These are phyloP conservation scores for Podosphaera xanthii DNA, from an alignment of 2,329 filamentous ascomycete genomes.

Conservation along the genomic window DNA sequence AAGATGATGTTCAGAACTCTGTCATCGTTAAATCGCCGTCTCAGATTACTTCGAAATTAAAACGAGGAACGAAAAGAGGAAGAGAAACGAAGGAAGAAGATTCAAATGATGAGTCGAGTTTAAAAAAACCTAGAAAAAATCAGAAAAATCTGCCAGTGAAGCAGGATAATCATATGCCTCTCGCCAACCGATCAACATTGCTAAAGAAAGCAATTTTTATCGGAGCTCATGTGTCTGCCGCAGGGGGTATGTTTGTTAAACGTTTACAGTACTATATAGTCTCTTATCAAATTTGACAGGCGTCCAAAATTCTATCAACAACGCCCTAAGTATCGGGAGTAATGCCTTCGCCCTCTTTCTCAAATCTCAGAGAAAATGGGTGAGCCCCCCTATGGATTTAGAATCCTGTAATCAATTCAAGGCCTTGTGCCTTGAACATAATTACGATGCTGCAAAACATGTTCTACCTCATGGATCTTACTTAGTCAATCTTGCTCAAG, in stretches of 20 bases:
- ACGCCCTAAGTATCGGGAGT: conserved; percentile 59
- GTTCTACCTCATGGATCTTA: conserved; percentile 88
- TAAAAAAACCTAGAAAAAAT: conserved; percentile 6
- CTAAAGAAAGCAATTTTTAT: conserved; percentile 56
- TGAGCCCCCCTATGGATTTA: conserved; percentile 50
- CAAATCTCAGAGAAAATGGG: conserved; percentile 92
- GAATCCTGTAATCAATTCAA: conserved; percentile 49
- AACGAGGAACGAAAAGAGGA: conserved; percentile 13
- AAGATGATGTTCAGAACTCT: neutral
- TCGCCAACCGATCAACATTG: conserved; percentile 45
- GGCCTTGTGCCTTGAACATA: conserved; percentile 40
- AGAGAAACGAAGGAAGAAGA: conserved; percentile 7
- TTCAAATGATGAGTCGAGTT: conserved; percentile 7
- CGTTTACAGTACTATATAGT: neutral
- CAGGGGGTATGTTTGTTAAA: conserved; percentile 39
- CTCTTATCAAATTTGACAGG: conserved; percentile 24
- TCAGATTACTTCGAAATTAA: conserved; percentile 8
- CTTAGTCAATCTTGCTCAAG: conserved; percentile 82
- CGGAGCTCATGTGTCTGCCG: conserved; percentile 76
- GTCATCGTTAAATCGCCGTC: neutral
- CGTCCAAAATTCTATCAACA: conserved; percentile 68
- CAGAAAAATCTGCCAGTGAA: conserved; percentile 34
- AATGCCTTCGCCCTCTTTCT: conserved; percentile 91
- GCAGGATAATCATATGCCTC: conserved; percentile 33
- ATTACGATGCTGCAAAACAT: conserved; percentile 48